Evolutionary conservation across 1,284 basidiomycete species (phyloP), one percentile per base, ranked within the genome.

Genomic region (Phlebopus sp.): DNA sequence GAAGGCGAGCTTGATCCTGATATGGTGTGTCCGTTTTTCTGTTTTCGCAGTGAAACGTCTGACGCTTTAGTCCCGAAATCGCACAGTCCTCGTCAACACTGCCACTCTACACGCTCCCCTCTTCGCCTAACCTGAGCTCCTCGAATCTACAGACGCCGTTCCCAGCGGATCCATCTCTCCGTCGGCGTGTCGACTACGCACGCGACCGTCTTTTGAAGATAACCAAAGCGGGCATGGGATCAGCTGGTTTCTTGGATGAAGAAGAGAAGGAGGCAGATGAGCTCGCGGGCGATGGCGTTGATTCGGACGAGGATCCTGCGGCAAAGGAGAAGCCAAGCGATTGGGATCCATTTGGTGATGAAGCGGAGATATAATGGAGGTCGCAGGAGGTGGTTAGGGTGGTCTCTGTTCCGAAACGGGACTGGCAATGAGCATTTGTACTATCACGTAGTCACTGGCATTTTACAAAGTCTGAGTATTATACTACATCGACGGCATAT

Each of bases 81-180:
- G 30, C 8, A 10, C 23, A 66, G 63, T 66, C 63, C 3, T 67
- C 57, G 11, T 43, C 58, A 15, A 64, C 63, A n/a, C 39, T 64
- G 32, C 63, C 65, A 1, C 46, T 66, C 25, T 63, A 59, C 34
- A 51, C 47, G 10, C 43, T 59, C 10, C 60, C 62, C 11, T 66
- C 63, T 1, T 65, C 63, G 1, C 54, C 60, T 3, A 64, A 58
- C 34, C 32, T 31, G 18, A 49, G 54, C 10, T 63, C 55, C 36
- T 67, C 63, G 5, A 61, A 62, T 40, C 62, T 63, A 2, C 54
- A 67, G 25, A 67, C 66, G 1, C 63, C 66, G 3, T 66, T 68
- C 21, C 63, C 66, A 10, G 37, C 53, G 8, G 59, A 62, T 18
- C 54, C 47, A 1, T 57, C 64, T 1, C 56, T 55, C 8, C 61